Evolutionary conservation across 352 stramenopile genomes (phyloP), one percentile per base, ranked within the genome.

Genomic region (Stephanocyclus meneghinianus): DNA sequence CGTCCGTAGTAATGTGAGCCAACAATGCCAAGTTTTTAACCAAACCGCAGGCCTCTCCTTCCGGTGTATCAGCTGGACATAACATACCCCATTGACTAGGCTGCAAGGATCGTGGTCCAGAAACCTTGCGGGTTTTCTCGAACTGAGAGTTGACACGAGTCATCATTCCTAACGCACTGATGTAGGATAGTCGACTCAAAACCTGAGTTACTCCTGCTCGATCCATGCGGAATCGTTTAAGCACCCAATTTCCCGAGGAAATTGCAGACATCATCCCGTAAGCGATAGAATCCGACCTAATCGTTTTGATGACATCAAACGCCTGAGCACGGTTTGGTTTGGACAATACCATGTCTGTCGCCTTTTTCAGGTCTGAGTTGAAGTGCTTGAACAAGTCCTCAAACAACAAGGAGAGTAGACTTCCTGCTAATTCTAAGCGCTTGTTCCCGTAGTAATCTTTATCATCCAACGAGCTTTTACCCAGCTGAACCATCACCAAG

Each of bases 391-490:
- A 94, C 30, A 94, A 76, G 90, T 99, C 97, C 86, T 99, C 97
- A 91, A 99, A 99, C 13, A 99, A 90, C 48, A 99, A 86, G 35
- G 95, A 98, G 16, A 99, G 91, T 56, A 99, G 86, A 88, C 98
- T 97, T 29, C 97, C 97, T 9, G 97, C 97, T 26, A 99, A 91
- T 83, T 99, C 97, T n/a, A 99, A 86, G 62, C 97, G 93, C 88
- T 99, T 99, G 89, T 99, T 99, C 26, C 97, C 97, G 79, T 99
- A 99, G 88, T 99, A 99, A 88, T 99, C 97, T 86, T 99, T 99
- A 87, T 99, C 97, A 83, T 98, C 97, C 60, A 99, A 87, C 7
- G 90, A 91, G 69, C 91, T 95, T 64, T 95, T 93, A 50, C 95
- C 92, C 29, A 96, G 67, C 56, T 94, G 84, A 16, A 94, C 93